Evolutionary conservation across 768 basidiomycete genomes (phyloP).

Genomic region (Gloeophyllum trabeum): DNA sequence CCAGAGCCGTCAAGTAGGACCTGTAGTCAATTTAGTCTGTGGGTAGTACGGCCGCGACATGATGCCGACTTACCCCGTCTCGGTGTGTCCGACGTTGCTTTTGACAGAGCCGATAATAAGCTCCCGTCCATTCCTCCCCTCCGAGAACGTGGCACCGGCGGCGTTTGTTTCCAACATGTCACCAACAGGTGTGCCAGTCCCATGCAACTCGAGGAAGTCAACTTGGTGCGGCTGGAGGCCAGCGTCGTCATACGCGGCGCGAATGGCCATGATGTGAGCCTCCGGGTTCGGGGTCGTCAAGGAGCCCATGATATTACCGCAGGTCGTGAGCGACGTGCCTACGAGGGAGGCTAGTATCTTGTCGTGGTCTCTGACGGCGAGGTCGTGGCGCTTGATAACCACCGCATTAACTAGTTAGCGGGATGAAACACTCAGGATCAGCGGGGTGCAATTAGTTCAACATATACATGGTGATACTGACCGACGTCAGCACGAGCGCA

Average conservation of each 20-base stretch:
- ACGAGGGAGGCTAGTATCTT: slow-evolving; percentile 5
- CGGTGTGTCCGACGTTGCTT: slow-evolving; percentile 10
- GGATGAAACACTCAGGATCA: slow-evolving; percentile 23
- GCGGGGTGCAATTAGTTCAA: too few relatives aligned
- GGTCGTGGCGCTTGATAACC: slow-evolving; percentile 4
- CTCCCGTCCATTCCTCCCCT: slow-evolving; percentile 7
- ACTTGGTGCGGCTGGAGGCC: slow-evolving; percentile 16
- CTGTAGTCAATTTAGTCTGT: too few relatives aligned
- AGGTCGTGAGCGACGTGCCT: slow-evolving; percentile 21
- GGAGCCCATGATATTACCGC: slow-evolving; percentile 16
- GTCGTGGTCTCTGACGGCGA: slow-evolving; percentile 7
- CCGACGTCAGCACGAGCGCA: slow-evolving; percentile 7
- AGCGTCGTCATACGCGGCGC: slow-evolving; percentile 18
- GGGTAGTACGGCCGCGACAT: too few relatives aligned
- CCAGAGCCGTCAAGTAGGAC: too few relatives aligned
- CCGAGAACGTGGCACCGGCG: slow-evolving; percentile 8
- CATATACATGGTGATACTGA: background rate
- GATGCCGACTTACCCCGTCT: too few relatives aligned
- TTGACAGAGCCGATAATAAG: slow-evolving; percentile 10
- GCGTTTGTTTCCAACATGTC: slow-evolving; percentile 9
- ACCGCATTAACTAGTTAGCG: slow-evolving; percentile 7
- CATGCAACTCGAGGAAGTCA: slow-evolving; percentile 8
- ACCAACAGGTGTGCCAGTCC: slow-evolving; percentile 7
- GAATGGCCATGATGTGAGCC: slow-evolving; percentile 21
- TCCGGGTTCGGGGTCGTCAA: slow-evolving; percentile 8